A percentile compares a stretch with the other conserved stretches of the same genome.
Conservation (phyloP, 75 land plant genomes). For the Sequoia sempervirens region DNA sequence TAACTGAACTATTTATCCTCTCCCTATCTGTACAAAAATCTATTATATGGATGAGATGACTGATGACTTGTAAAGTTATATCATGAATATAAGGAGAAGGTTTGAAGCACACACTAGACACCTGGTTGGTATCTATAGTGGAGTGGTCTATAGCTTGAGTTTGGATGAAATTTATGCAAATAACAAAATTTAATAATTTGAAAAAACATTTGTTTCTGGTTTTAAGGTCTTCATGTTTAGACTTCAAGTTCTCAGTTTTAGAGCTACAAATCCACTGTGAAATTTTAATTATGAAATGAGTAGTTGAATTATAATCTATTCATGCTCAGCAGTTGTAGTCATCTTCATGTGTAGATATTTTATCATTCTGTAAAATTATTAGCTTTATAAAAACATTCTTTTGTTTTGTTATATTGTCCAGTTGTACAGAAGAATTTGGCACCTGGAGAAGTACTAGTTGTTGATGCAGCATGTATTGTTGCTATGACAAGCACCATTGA, state of each 20-base stretch:
- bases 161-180: not conserved
- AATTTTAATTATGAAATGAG: conserved; percentile 2
- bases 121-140: not conserved
- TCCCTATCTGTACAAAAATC: not conserved
- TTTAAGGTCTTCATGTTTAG: not conserved
- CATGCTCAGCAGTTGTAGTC: not conserved
- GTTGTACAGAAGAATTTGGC: conserved; percentile 81
- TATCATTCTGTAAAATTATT: not conserved
- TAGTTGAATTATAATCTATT: not conserved
- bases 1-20: not conserved
- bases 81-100: not conserved
- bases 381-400: not conserved
- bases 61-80: not conserved
- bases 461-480: conserved; percentile 71
- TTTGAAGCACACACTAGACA: not conserved
- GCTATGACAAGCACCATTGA: conserved; percentile 58
- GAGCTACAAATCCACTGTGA: not conserved
- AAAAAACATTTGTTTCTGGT: not conserved
- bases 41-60: not conserved
- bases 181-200: not conserved
- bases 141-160: not conserved
- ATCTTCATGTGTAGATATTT: not conserved
- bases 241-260: not conserved
- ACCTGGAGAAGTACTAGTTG: conserved; percentile 75
- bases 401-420: conserved; percentile 19